These are phyloP conservation scores for Talaromyces stipitatus DNA, from an alignment of 495 filamentous ascomycete species.

Conservation along the genomic window DNA sequence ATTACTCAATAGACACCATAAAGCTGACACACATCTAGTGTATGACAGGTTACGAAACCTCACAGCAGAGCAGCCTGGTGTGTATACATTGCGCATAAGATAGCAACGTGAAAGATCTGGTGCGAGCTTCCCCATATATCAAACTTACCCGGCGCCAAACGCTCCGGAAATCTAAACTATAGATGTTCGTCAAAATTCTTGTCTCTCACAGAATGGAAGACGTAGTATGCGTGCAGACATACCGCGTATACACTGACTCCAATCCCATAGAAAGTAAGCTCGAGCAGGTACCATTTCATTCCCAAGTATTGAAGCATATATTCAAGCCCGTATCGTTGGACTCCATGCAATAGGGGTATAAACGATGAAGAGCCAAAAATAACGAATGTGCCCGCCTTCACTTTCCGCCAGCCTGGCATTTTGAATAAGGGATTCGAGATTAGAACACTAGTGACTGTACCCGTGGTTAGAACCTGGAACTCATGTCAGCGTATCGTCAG, in stretches of 20 bases:
- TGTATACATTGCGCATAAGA: conserved; percentile 11
- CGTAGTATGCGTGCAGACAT: background rate
- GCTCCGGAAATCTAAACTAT: conserved; percentile 11
- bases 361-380: background rate
- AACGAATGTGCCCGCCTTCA: background rate
- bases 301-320: background rate
- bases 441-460: background rate
- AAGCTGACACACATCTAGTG: conserved; percentile 9
- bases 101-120: conserved; percentile 10
- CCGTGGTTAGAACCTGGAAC: background rate
- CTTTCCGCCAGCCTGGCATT: background rate
- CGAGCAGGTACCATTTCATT: background rate
- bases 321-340: background rate
- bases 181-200: background rate
- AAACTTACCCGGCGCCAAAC: conserved; percentile 11
- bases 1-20: too few species aligned
- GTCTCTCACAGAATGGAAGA: background rate
- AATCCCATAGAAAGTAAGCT: conserved; percentile 1
- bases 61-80: conserved; percentile 6
- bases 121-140: conserved; percentile 17
- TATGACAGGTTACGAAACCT: conserved; percentile 9
- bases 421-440: background rate
- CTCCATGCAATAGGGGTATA: background rate
- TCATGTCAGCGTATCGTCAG: background rate
- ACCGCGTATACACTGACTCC: conserved; percentile 3